phyloP scores from a whole-genome alignment of 345 rosid species.

The Viola odorata region DNA sequence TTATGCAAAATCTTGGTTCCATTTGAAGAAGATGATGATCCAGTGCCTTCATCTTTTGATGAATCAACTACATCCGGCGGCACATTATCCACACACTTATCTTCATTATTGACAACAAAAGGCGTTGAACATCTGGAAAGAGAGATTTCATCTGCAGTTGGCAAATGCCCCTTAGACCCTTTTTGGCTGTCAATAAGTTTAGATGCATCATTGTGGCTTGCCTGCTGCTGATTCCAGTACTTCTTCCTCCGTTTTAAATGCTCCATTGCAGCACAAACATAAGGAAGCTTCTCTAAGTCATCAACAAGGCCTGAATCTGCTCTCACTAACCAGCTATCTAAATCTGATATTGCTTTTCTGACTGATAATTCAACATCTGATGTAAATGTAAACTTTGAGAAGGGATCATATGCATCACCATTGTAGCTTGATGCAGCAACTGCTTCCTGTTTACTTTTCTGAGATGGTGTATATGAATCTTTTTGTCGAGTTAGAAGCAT shows the following conservation, averaged over 20 bases:
- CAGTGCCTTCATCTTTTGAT: conserved; percentile 30
- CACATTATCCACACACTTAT: conserved; percentile 20
- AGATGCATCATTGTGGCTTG: conserved; percentile 22
- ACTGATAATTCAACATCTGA: conserved; percentile 78
- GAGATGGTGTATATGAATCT: conserved; percentile 52
- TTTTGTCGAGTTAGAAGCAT: conserved; percentile 74
- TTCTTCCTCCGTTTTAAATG: conserved; percentile 66
- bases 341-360: conserved; percentile 76
- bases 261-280: conserved; percentile 84
- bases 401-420: conserved; percentile 42
- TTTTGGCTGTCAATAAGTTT: conserved; percentile 17
- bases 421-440: conserved; percentile 12
- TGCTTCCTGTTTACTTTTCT: conserved; percentile 32
- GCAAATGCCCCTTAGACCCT: conserved; percentile 18
- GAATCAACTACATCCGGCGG: conserved; percentile 26
- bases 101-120: conserved; percentile 24
- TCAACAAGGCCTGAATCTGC: conserved; percentile 88
- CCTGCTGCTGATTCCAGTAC: conserved; percentile 67
- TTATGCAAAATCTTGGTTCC: conserved; percentile 32
- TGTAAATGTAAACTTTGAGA: conserved; percentile 73
- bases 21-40: conserved; percentile 36
- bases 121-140: conserved; percentile 14
- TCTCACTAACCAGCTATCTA: conserved; percentile 79
- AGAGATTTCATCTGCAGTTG: conserved; percentile 21
- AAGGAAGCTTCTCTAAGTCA: conserved; percentile 85